phyloP scores from a whole-genome alignment of 495 filamentous ascomycete genomes.

The Aspergillus affinis region DNA sequence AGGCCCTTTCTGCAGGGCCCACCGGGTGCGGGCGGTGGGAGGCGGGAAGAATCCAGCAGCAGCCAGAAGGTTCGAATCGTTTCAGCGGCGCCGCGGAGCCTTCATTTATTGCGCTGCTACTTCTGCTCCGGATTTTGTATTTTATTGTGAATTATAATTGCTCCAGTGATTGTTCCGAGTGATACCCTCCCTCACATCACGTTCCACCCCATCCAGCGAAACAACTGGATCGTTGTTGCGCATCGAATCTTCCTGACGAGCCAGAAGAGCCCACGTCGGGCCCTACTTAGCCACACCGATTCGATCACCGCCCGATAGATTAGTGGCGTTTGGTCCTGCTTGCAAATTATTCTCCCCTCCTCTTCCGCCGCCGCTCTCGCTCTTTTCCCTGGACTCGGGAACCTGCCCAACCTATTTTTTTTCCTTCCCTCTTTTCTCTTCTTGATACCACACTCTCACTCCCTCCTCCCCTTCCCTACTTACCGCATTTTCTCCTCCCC shows the following conservation, averaged over 20 bases:
- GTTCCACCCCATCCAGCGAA: no score
- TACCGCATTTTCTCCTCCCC: conserved; percentile 26
- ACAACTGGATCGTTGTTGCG: no score
- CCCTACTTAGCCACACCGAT: conserved; percentile 11
- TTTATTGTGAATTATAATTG: background rate
- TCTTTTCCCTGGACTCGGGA: conserved; percentile 25
- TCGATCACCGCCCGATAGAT: conserved; percentile 26
- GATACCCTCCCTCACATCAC: no score
- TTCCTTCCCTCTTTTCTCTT: conserved; percentile 18
- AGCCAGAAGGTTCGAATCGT: conserved; percentile 42
- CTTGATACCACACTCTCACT: conserved; percentile 23
- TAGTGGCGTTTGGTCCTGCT: conserved; percentile 6
- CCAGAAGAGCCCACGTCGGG: conserved; percentile 24
- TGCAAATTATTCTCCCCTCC: conserved; percentile 45
- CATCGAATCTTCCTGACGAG: no score
- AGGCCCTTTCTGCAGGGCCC: conserved; percentile 25
- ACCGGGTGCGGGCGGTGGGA: conserved; percentile 30
- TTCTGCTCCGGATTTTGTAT: no score
- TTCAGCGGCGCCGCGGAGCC: no score
- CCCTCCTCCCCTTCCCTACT: conserved; percentile 25
- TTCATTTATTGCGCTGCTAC: background rate
- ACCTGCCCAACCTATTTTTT: conserved; percentile 13
- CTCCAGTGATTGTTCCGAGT: background rate
- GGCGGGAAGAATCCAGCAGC: conserved; percentile 29
- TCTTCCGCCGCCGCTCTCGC: conserved; percentile 22